These are phyloP conservation scores for Pleurotus cornucopiae DNA, from an alignment of 768 basidiomycete genomes.

Conservation along the genomic window DNA sequence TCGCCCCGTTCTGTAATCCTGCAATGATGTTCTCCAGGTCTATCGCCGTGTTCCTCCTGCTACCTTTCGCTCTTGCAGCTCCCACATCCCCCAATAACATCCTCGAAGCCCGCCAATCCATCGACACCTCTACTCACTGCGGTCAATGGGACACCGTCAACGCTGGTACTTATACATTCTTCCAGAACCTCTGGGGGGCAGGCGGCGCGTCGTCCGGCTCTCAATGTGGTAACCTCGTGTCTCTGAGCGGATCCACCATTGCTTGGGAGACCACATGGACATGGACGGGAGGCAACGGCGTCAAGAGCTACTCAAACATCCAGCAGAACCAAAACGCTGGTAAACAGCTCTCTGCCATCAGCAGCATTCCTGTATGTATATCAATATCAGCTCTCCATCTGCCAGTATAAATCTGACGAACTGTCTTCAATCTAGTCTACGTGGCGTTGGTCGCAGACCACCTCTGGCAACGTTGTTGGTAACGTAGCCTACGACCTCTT, in stretches of 20 bases:
- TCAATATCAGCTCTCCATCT: too few relatives aligned
- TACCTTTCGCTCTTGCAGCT: constrained; percentile 13
- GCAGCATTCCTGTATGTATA: constrained; percentile 47
- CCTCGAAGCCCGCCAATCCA: constrained; percentile 13
- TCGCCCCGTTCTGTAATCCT: background rate
- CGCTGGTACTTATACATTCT: constrained; percentile 42
- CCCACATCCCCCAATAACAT: constrained; percentile 8
- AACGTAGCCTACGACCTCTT: constrained; percentile 65
- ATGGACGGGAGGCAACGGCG: constrained; percentile 46
- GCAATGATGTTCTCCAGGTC: constrained; percentile 3
- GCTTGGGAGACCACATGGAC: constrained; percentile 51
- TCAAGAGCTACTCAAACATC: constrained; percentile 64
- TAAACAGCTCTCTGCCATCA: constrained; percentile 48
- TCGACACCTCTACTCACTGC: constrained; percentile 36
- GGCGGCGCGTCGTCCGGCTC: constrained; percentile 40
- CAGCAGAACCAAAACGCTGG: constrained; percentile 47
- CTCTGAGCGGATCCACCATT: constrained; percentile 35
- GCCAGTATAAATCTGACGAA: too few relatives aligned
- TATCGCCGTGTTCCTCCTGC: constrained; percentile 1
- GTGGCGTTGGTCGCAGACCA: constrained; percentile 54
- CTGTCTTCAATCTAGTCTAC: constrained; percentile 28
- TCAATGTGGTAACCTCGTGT: constrained; percentile 45
- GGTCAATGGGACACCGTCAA: constrained; percentile 48
- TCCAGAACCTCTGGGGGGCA: constrained; percentile 45
- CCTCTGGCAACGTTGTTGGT: constrained; percentile 37